Evolutionary conservation across 257 asterid species (phyloP).

Genomic region (Solanum ossicruentum): DNA sequence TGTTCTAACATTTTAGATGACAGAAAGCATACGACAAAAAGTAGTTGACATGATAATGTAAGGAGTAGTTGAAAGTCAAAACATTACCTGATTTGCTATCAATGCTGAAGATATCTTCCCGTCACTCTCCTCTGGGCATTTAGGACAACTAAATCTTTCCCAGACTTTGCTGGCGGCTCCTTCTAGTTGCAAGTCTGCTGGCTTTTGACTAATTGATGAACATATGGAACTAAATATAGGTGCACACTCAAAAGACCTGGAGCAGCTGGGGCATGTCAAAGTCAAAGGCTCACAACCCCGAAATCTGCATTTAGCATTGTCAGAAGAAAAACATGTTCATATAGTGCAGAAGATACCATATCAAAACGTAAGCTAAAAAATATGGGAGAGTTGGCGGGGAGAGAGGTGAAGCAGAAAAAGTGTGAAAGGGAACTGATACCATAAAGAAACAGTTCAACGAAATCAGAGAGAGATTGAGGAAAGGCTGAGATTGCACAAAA

Average conservation of each 20-base stretch:
- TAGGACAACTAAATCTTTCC: slow-evolving; percentile 68
- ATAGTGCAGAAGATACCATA: background rate
- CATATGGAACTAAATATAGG: slow-evolving; percentile 56
- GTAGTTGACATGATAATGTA: background rate
- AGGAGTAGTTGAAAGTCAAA: background rate
- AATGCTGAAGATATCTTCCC: slow-evolving; percentile 56
- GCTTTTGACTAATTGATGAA: slow-evolving; percentile 34
- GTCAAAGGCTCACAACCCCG: slow-evolving; percentile 72
- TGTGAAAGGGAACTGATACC: background rate
- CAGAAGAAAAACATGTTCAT: background rate
- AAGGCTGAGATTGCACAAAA: background rate
- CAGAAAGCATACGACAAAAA: background rate
- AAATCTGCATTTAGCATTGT: slow-evolving; percentile 49
- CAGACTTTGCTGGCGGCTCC: slow-evolving; percentile 37
- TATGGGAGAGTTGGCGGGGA: background rate
- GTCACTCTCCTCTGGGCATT: slow-evolving; percentile 64
- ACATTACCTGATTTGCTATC: slow-evolving; percentile 76
- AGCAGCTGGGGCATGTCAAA: slow-evolving; percentile 85
- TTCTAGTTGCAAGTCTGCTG: slow-evolving; percentile 28
- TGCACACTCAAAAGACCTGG: slow-evolving; percentile 47
- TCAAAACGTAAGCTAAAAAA: background rate
- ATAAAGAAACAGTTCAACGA: background rate
- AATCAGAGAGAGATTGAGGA: background rate
- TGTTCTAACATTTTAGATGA: background rate
- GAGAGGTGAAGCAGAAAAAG: background rate